Percentiles rank a stretch among this genome's conserved stretches.
phyloP scores from a whole-genome alignment of 1,284 basidiomycete species.

The Pascua guehoae region DNA sequence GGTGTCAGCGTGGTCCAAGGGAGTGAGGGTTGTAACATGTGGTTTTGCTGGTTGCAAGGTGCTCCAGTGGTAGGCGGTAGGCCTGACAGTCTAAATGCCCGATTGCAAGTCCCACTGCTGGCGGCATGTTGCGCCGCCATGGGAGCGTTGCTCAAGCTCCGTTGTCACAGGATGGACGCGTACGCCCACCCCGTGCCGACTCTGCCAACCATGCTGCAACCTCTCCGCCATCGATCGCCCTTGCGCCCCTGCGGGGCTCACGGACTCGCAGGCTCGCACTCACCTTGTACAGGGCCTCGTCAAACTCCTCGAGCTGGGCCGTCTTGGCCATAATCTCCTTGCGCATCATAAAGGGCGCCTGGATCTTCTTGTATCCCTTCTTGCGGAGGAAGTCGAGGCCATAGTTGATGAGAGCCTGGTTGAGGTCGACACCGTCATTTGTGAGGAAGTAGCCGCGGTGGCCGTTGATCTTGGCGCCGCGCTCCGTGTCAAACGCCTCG shows the following conservation, averaged over 20 bases:
- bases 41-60: no score
- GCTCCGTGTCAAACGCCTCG: slow-evolving; percentile 93
- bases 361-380: slow-evolving; percentile 85
- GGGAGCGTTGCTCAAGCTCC: no score
- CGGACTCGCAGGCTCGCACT: no score
- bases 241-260: no score
- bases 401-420: slow-evolving; percentile 93
- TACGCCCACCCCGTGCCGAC: neutral
- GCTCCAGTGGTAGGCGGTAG: no score
- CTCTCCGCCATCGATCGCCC: no score
- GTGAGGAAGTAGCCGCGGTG: slow-evolving; percentile 96
- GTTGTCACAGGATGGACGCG: no score
- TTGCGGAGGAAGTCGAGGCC: slow-evolving; percentile 88
- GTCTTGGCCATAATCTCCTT: slow-evolving; percentile 97
- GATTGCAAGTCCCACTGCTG: no score
- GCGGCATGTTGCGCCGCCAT: no score
- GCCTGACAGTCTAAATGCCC: no score
- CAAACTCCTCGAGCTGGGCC: slow-evolving; percentile 95
- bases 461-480: slow-evolving; percentile 88
- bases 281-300: slow-evolving; percentile 96
- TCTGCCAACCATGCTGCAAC: neutral
- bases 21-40: no score
- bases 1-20: neutral
- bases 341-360: slow-evolving; percentile 98
- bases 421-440: slow-evolving; percentile 93